Evolutionary conservation across 2,329 filamentous ascomycete species (phyloP).

Genomic region (Diaporthe australafricana): DNA sequence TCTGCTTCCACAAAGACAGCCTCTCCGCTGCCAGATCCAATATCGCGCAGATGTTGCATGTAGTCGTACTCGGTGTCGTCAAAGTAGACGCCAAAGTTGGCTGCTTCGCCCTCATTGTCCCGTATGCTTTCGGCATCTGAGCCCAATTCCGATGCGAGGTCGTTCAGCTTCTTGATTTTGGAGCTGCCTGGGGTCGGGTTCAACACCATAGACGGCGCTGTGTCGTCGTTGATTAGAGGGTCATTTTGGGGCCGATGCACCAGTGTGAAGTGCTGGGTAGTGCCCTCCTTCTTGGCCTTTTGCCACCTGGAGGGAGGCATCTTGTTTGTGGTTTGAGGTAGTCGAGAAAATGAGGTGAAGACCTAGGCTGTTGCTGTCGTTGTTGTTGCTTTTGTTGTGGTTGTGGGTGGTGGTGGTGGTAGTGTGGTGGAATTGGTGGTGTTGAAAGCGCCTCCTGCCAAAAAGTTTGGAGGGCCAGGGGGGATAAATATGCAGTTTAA

Average conservation of each 20-base stretch:
- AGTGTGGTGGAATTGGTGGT: neutral
- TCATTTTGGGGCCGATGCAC: constrained; percentile 98
- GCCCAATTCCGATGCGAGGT: constrained; percentile 82
- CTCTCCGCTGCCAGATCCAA: constrained; percentile 79
- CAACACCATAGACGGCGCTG: constrained; percentile 90
- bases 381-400: neutral
- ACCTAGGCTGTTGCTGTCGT: neutral
- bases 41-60: constrained; percentile 97
- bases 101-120: constrained; percentile 94
- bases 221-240: constrained; percentile 92
- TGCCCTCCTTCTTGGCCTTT: constrained; percentile 72
- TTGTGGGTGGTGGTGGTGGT: neutral
- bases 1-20: constrained; percentile 86
- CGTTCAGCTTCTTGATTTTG: constrained; percentile 75
- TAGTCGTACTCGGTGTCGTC: constrained; percentile 98
- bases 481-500: neutral
- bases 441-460: neutral
- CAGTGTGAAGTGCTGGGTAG: constrained; percentile 90
- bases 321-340: constrained; percentile 3
- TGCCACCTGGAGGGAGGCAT: constrained; percentile 50
- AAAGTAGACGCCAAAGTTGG: constrained; percentile 91
- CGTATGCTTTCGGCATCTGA: constrained; percentile 74
- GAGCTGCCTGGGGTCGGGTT: constrained; percentile 71
- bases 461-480: constrained; percentile 2
- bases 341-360: neutral